These are phyloP conservation scores for Pseudoturritis turrita DNA, from an alignment of 345 rosid genomes.

Conservation along the genomic window DNA sequence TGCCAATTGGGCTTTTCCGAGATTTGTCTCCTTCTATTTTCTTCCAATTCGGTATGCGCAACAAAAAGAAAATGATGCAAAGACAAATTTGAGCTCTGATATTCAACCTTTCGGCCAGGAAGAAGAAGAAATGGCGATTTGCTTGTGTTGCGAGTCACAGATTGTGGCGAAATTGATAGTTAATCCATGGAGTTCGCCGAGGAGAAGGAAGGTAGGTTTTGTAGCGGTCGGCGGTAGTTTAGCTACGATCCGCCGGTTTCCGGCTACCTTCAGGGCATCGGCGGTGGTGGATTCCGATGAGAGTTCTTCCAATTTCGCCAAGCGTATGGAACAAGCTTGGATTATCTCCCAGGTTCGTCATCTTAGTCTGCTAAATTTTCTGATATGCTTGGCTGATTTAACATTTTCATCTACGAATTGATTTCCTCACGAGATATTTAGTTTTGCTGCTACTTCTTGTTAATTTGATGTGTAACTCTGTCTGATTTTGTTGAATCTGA, in stretches of 20 bases:
- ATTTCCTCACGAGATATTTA: neutral
- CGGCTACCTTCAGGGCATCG: slow-evolving; percentile 44
- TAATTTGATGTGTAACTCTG: neutral
- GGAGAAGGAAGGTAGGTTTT: slow-evolving; percentile 9
- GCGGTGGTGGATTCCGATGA: slow-evolving; percentile 68
- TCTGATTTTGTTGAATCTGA: neutral
- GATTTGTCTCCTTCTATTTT: neutral
- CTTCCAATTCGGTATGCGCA: neutral
- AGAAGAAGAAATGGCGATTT: slow-evolving; percentile 30
- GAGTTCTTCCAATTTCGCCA: slow-evolving; percentile 66
- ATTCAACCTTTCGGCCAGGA: neutral
- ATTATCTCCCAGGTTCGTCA: slow-evolving; percentile 65
- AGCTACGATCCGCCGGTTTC: slow-evolving; percentile 15
- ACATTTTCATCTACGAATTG: too few species aligned
- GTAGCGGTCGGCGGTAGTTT: slow-evolving; percentile 18
- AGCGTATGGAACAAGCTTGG: slow-evolving; percentile 92
- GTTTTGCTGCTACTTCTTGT: neutral
- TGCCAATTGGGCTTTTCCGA: neutral
- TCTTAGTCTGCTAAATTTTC: neutral
- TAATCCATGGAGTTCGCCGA: slow-evolving; percentile 15
- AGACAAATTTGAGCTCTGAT: neutral
- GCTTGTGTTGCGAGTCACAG: slow-evolving; percentile 30
- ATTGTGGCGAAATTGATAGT: slow-evolving; percentile 14
- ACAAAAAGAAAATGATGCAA: neutral
- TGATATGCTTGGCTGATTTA: neutral